Percentiles rank a stretch among this genome's conserved stretches.
Evolutionary conservation across 345 rosid genomes (phyloP).

Genomic region (Eucalyptus regnans): DNA sequence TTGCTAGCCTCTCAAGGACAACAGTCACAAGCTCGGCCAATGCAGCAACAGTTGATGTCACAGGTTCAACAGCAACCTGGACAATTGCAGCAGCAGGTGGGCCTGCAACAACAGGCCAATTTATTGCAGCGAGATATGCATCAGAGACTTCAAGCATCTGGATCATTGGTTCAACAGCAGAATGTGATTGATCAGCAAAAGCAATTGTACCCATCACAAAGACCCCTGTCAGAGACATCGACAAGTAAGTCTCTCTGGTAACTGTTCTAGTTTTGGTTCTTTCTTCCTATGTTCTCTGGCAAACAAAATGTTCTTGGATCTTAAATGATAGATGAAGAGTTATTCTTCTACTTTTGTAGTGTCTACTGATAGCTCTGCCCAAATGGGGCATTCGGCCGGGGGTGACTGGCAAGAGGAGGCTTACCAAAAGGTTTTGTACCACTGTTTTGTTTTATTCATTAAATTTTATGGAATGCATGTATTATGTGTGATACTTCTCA

Average conservation of each 20-base stretch:
- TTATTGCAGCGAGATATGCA: conserved; percentile 56
- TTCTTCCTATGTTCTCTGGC: not conserved
- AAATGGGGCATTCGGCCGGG: conserved; percentile 54
- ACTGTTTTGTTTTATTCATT: not conserved
- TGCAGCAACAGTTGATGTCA: conserved; percentile 72
- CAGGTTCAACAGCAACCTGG: conserved; percentile 63
- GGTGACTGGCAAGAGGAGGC: conserved; percentile 93
- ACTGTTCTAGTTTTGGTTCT: not conserved
- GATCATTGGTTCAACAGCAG: conserved; percentile 67
- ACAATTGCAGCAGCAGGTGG: conserved; percentile 63
- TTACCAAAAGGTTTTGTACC: conserved; percentile 54
- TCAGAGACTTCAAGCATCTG: conserved; percentile 66
- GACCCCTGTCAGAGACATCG: conserved; percentile 61
- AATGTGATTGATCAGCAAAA: conserved; percentile 77
- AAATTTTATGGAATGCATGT: not conserved
- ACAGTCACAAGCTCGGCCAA: conserved; percentile 48
- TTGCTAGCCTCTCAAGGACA: conserved; percentile 66
- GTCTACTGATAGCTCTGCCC: conserved; percentile 54
- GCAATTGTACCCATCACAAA: conserved; percentile 71
- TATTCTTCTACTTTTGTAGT: conserved; percentile 27
- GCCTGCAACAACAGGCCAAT: conserved; percentile 66
- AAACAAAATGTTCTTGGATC: not conserved
- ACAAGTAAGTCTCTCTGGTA: conserved; percentile 41
- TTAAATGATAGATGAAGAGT: not conserved
- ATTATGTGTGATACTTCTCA: not conserved